Conservation (phyloP, 805 yeast genomes). For the Candida bentonensis region DNA sequence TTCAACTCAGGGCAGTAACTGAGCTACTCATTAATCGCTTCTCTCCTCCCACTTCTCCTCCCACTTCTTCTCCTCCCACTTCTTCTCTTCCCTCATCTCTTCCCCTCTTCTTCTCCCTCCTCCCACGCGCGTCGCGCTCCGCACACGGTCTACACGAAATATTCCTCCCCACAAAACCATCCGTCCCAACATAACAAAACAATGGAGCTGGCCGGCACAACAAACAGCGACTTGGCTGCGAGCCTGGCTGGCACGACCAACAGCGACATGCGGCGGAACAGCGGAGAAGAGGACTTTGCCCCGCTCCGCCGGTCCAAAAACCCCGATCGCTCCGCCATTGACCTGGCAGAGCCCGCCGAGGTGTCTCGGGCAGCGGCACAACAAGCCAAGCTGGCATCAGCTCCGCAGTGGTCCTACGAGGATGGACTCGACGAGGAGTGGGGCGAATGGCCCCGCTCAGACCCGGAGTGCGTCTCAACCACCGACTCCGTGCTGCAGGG, state of each 20-base stretch:
- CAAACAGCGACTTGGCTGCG: background rate
- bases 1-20: too few relatives aligned
- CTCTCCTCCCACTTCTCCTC: too few relatives aligned
- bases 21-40: too few relatives aligned
- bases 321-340: background rate
- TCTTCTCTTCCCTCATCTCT: too few relatives aligned
- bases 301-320: background rate
- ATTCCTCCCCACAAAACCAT: too few relatives aligned
- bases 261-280: background rate
- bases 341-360: background rate
- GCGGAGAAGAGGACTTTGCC: background rate
- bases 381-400: background rate
- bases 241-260: slow-evolving; percentile 1
- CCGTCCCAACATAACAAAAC: too few relatives aligned
- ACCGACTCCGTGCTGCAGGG: background rate
- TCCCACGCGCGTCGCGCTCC: too few relatives aligned
- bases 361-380: background rate
- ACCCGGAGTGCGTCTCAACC: background rate
- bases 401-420: background rate
- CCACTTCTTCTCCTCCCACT: too few relatives aligned
- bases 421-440: background rate
- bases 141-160: too few relatives aligned
- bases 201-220: background rate
- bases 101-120: too few relatives aligned
- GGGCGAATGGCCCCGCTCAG: too few relatives aligned